Conservation (phyloP, 2,329 filamentous ascomycete species). For the Ramichloridium luteum region DNA sequence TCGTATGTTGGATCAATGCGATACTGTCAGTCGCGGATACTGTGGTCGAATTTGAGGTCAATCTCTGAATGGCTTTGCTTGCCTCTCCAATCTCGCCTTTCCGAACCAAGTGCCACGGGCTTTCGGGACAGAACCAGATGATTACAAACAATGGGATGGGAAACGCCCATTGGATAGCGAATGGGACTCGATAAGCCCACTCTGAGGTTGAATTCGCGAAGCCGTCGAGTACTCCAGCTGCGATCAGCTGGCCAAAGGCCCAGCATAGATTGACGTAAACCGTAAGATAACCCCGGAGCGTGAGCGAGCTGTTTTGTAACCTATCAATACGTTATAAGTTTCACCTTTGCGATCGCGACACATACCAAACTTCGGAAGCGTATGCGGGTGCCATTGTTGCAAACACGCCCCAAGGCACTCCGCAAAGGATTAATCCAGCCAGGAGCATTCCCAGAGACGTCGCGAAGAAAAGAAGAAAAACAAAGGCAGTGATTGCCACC, state of each 20-base stretch:
- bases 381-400: conserved; percentile 9
- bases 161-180: conserved; percentile 29
- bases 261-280: conserved; percentile 49
- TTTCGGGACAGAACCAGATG: conserved; percentile 17
- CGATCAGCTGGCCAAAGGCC: conserved; percentile 29
- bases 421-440: conserved; percentile 31
- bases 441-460: conserved; percentile 19
- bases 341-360: neutral
- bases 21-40: too few relatives aligned
- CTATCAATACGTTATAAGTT: neutral
- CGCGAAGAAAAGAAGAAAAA: conserved; percentile 34
- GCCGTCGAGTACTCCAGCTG: conserved; percentile 21
- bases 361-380: conserved; percentile 8
- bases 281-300: conserved; percentile 46
- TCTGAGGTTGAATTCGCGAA: conserved; percentile 9
- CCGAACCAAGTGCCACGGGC: conserved; percentile 24
- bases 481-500: conserved; percentile 41
- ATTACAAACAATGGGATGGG: conserved; percentile 20
- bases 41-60: too few relatives aligned
- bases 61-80: conserved; percentile 13
- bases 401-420: conserved; percentile 25
- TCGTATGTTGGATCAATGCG: conserved; percentile 25
- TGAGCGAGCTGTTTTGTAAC: conserved; percentile 26
- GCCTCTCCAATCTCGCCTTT: conserved; percentile 19
- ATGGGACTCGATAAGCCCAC: conserved; percentile 29